A percentile compares a stretch with the other conserved stretches of the same genome.
Evolutionary conservation across 441 rosid genomes (phyloP).

Genomic region (Lepidium campestre): DNA sequence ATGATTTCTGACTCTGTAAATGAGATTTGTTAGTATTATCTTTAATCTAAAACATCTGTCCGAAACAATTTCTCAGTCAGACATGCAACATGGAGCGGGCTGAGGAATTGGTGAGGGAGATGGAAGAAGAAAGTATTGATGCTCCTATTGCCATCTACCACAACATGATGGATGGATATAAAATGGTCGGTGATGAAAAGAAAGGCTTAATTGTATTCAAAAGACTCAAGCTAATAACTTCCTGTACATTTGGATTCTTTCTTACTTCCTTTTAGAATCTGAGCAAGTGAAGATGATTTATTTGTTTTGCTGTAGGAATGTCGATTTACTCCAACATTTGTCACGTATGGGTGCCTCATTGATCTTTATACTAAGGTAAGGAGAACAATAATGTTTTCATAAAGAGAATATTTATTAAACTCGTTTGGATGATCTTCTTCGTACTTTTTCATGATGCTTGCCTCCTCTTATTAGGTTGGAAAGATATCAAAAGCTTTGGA

Average conservation of each 20-base stretch:
- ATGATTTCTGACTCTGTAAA: background rate
- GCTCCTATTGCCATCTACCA: constrained; percentile 90
- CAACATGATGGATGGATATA: constrained; percentile 96
- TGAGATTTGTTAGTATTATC: background rate
- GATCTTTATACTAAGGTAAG: constrained; percentile 79
- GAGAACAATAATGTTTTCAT: background rate
- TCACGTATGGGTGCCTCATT: constrained; percentile 88
- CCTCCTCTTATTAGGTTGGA: constrained; percentile 50
- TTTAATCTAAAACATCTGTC: background rate
- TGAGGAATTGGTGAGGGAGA: constrained; percentile 82
- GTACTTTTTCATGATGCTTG: constrained; percentile 1
- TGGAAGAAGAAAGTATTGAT: constrained; percentile 98
- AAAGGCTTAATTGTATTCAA: constrained; percentile 79
- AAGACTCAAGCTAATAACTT: constrained; percentile 71
- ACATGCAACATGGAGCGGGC: constrained; percentile 73
- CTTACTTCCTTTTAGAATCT: background rate
- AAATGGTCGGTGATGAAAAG: constrained; percentile 70
- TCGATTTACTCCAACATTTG: constrained; percentile 78
- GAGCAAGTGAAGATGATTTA: constrained; percentile 1
- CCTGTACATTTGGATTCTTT: background rate
- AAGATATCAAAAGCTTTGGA: constrained; percentile 84
- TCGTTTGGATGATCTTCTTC: background rate
- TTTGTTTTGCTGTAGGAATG: constrained; percentile 60
- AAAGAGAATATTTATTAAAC: background rate
- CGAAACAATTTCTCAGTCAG: constrained; percentile 45